These are phyloP conservation scores for Setaria italica DNA, from an alignment of 202 grass and related monocot species.

Conservation along the genomic window DNA sequence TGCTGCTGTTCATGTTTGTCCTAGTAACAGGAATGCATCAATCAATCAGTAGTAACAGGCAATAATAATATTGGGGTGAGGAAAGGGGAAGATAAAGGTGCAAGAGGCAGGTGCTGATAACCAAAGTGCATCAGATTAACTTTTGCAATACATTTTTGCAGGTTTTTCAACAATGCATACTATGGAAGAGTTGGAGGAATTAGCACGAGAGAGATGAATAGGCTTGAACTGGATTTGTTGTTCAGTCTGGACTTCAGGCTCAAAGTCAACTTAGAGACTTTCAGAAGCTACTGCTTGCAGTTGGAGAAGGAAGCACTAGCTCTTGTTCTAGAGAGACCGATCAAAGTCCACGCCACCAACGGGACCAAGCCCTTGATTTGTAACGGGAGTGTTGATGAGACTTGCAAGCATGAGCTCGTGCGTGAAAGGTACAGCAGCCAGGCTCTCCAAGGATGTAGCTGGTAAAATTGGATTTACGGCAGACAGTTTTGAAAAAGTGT, in stretches of 20 bases:
- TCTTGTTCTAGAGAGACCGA: conserved; percentile 65
- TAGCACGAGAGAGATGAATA: conserved; percentile 85
- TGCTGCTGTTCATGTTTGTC: not conserved
- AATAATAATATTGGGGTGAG: not conserved
- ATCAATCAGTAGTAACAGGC: not conserved
- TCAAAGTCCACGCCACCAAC: conserved; percentile 48
- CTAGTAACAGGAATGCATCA: not conserved
- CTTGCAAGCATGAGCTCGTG: conserved; percentile 52
- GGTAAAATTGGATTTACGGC: conserved; percentile 19
- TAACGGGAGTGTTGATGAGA: conserved; percentile 44
- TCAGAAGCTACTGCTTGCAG: conserved; percentile 71
- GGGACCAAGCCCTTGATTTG: conserved; percentile 32
- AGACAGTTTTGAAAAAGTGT: conserved; percentile 25
- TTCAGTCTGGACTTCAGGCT: conserved; percentile 93
- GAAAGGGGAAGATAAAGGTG: not conserved
- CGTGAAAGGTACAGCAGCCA: conserved; percentile 39
- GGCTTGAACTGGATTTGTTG: conserved; percentile 78
- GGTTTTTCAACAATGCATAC: conserved; percentile 94
- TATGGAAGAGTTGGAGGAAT: conserved; percentile 88
- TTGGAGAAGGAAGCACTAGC: conserved; percentile 66
- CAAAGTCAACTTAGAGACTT: conserved; percentile 70
- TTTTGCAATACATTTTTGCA: conserved; percentile 39
- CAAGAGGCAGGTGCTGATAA: too few relatives aligned
- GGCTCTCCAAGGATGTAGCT: conserved; percentile 52
- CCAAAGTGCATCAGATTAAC: not conserved